Evolutionary conservation across 495 filamentous ascomycete genomes (phyloP).

Genomic region (Pseudevernia furfuracea): DNA sequence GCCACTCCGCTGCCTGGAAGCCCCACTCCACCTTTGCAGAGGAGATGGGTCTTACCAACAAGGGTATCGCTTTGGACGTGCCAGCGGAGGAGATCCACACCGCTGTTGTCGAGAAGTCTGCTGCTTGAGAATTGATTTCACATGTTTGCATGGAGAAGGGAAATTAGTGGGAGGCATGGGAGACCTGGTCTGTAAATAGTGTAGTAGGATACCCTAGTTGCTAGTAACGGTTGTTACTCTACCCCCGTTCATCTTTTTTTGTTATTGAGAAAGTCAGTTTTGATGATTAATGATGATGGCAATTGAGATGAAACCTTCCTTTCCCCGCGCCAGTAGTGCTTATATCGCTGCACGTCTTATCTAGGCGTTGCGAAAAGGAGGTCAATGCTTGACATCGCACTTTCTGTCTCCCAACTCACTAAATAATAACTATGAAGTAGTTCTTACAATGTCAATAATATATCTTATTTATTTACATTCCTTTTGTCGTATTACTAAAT

Average conservation of each 20-base stretch:
- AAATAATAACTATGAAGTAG: too few relatives aligned
- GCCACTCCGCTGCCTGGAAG: slow-evolving; percentile 68
- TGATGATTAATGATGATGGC: too few relatives aligned
- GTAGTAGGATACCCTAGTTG: background rate
- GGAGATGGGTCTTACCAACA: slow-evolving; percentile 51
- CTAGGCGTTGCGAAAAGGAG: too few relatives aligned
- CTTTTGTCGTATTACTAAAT: too few relatives aligned
- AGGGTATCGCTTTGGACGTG: slow-evolving; percentile 22
- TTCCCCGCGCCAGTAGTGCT: too few relatives aligned
- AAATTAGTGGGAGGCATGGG: background rate
- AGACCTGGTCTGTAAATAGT: background rate
- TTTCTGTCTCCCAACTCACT: too few relatives aligned
- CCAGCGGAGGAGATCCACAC: slow-evolving; percentile 15
- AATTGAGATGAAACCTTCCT: too few relatives aligned
- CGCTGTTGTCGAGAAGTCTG: slow-evolving; percentile 6
- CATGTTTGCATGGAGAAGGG: background rate
- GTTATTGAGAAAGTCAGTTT: background rate
- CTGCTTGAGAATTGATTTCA: background rate
- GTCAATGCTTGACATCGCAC: too few relatives aligned
- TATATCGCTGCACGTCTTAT: too few relatives aligned
- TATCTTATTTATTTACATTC: too few relatives aligned
- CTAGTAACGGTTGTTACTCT: background rate
- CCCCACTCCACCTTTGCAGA: slow-evolving; percentile 64
- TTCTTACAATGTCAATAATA: too few relatives aligned
- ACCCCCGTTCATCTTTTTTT: background rate